Conservation (phyloP, 148 eudicot genomes). For the Chenopodium album region DNA sequence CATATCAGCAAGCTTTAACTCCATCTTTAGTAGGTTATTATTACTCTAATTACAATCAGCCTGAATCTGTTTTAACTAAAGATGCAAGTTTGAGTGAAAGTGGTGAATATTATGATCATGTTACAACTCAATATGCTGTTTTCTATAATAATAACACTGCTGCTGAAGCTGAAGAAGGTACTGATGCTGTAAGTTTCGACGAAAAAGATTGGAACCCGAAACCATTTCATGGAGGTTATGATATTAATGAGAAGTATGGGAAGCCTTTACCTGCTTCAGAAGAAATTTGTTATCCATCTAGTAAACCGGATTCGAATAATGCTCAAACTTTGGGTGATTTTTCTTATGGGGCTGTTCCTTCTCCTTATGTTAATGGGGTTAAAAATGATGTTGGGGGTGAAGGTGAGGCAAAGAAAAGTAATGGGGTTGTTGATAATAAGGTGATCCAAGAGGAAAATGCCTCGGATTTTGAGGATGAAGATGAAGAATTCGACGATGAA, state of each 20-base stretch:
- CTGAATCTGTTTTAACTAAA: slow-evolving; percentile 18
- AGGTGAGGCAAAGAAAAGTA: neutral
- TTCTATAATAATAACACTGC: slow-evolving; percentile 30
- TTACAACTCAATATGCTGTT: slow-evolving; percentile 20
- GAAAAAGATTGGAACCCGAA: slow-evolving; percentile 45
- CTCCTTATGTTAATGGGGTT: slow-evolving; percentile 31
- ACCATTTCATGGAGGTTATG: slow-evolving; percentile 70
- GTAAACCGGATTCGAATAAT: slow-evolving; percentile 15
- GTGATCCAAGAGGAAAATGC: neutral
- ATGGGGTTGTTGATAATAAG: neutral
- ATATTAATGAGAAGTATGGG: slow-evolving; percentile 51
- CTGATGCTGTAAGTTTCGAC: slow-evolving; percentile 17
- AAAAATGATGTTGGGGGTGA: neutral
- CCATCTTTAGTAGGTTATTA: slow-evolving; percentile 28
- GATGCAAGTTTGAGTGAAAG: slow-evolving; percentile 14
- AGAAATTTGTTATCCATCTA: slow-evolving; percentile 60
- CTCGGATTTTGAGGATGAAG: slow-evolving; percentile 16
- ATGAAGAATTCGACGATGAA: neutral
- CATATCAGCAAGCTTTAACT: slow-evolving; percentile 24
- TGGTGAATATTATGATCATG: slow-evolving; percentile 23
- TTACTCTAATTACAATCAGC: slow-evolving; percentile 11
- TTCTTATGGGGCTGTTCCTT: slow-evolving; percentile 27
- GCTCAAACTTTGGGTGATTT: slow-evolving; percentile 8
- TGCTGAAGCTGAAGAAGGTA: slow-evolving; percentile 27
- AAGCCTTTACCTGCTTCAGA: slow-evolving; percentile 64